Base-by-base conservation (phyloP, 2,329 filamentous ascomycete genomes). In the Paecilomyces variotii region DNA sequence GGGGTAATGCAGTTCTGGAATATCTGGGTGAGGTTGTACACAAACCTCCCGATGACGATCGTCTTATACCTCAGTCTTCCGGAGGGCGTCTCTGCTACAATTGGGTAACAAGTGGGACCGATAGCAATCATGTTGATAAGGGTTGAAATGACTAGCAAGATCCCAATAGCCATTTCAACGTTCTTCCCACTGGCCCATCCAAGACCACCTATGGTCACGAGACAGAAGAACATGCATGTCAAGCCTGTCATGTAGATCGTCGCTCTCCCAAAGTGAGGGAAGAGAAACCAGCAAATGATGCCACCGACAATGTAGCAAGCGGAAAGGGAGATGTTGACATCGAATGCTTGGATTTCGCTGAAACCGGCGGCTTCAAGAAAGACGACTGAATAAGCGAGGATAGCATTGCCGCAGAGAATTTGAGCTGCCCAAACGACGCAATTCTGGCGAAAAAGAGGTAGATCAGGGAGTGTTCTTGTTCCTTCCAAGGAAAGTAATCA, bases 41-140 rank as follows among this genome's bases (percentile, higher is more conserved):
- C 67, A 35, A 73, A 74, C 24, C 80, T 73, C 1, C 79, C 80
- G 49, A 83, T 71, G 4, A 80, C 35, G 12, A 39, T 39, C 12
- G 35, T 39, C 35, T 39, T 80, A 49, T 82, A 79, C 1, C 80
- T 80, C 70, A 84, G 74, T 12, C 81, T 74, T 1, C 78, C 80
- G 1, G 80, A 82, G 0, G 80, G 80, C 1, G 82, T 74, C 65
- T 84, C 81, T 0, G 80, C 78, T 24, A 83, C 74, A 26, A 83
- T 70, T 0, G 76, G 77, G 66, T 82, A 84, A 24, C 79, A 81
- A 5, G 81, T 76, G 0, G 81, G 80, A 0, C 82, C 82, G 27
- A 83, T 76, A 2, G 80, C 79, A 62, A 79, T 77, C 72, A 80
- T 80, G 67, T 84, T 83, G 14, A 79, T 70, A 53, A 83, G 79